Conservation (phyloP, 495 filamentous ascomycete species). For the Talaromyces liani region DNA sequence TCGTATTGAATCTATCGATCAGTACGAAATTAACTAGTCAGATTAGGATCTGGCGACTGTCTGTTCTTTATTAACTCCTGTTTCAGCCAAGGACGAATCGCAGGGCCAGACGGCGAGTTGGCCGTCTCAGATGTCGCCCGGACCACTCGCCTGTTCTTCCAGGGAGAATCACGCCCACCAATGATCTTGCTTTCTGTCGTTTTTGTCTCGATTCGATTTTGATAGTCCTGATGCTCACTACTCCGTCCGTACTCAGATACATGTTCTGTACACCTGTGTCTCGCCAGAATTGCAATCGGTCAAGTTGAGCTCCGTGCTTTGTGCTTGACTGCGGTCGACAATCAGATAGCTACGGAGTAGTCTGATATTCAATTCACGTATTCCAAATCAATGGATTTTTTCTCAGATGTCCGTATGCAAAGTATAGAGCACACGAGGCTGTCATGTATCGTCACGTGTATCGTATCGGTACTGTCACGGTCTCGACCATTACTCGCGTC, state of each 20-base stretch:
- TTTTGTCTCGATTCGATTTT: background rate
- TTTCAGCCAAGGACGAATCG: slow-evolving; percentile 4
- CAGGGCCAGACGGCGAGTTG: background rate
- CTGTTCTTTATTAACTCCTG: background rate
- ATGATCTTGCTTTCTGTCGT: background rate
- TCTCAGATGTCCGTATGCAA: background rate
- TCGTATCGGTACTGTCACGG: background rate
- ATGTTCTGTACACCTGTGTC: background rate
- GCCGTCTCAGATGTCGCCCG: slow-evolving; percentile 4
- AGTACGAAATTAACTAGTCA: background rate
- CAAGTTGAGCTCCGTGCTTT: background rate
- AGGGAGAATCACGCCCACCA: background rate
- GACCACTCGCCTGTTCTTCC: background rate
- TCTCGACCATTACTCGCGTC: background rate
- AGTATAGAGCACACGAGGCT: background rate
- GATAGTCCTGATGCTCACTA: background rate
- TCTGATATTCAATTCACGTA: background rate
- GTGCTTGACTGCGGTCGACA: background rate
- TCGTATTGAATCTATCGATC: background rate
- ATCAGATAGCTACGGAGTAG: background rate
- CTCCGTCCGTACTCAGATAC: too few relatives aligned
- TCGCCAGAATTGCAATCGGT: background rate
- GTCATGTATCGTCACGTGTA: background rate
- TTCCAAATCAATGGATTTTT: background rate
- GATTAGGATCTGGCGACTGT: background rate